Percentiles rank a stretch among this genome's conserved stretches.
These are phyloP conservation scores for Tricladium varicosporioides DNA, from an alignment of 2,329 filamentous ascomycete species.

Conservation along the genomic window DNA sequence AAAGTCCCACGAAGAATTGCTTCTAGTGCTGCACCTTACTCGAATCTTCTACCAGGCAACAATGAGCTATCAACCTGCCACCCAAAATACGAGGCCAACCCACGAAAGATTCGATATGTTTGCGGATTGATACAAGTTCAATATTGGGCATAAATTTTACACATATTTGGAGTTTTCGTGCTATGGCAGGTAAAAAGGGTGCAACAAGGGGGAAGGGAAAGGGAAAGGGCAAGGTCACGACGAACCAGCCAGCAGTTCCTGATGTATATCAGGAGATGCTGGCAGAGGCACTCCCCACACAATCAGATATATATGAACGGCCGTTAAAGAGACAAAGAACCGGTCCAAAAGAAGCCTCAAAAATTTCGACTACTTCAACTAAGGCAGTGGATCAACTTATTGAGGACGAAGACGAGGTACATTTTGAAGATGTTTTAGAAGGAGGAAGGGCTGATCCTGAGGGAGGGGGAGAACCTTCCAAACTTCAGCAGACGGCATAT, in stretches of 20 bases:
- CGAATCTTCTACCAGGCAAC: neutral
- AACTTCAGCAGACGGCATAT: conserved; percentile 38
- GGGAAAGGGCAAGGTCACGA: conserved; percentile 15
- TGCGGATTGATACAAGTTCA: neutral
- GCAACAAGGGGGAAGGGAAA: conserved; percentile 17
- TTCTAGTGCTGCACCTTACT: neutral
- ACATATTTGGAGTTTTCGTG: neutral
- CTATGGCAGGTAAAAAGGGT: conserved; percentile 19
- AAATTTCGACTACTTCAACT: conserved; percentile 13
- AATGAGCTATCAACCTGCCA: conserved; percentile 14
- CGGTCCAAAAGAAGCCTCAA: conserved; percentile 12
- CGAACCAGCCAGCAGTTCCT: conserved; percentile 32
- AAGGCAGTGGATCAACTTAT: conserved; percentile 6
- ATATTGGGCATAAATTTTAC: neutral
- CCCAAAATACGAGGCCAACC: conserved; percentile 16
- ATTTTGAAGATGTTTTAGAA: conserved; percentile 33
- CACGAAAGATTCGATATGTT: neutral
- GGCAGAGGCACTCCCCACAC: conserved; percentile 36
- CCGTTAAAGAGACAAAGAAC: conserved; percentile 37
- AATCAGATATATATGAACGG: conserved; percentile 32
- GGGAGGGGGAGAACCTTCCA: conserved; percentile 8
- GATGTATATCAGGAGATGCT: conserved; percentile 46
- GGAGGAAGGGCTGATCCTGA: neutral
- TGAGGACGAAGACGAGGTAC: conserved; percentile 27
- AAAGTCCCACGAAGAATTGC: no score